Evolutionary conservation across 2,329 filamentous ascomycete genomes (phyloP).

Genomic region (Talaromyces sp.): DNA sequence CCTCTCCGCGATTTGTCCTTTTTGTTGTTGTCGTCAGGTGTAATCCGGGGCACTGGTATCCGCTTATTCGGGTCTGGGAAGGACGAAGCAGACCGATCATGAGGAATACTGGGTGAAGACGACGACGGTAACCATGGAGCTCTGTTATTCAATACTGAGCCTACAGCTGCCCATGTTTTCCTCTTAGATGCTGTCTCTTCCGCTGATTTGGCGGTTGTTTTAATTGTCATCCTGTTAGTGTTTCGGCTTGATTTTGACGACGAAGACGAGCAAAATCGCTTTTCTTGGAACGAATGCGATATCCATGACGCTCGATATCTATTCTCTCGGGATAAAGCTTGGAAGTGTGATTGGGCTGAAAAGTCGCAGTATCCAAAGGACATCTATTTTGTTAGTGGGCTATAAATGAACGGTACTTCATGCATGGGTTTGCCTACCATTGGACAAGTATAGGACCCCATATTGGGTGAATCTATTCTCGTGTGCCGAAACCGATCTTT

Average conservation of each 20-base stretch:
- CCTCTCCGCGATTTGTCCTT: not conserved
- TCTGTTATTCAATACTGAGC: not conserved
- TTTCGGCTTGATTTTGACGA: not conserved
- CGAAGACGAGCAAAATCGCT: not conserved
- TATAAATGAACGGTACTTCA: not conserved
- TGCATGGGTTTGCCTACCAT: not conserved
- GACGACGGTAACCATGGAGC: not conserved
- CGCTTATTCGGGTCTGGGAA: no score
- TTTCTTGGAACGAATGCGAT: not conserved
- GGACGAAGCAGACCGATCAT: not conserved
- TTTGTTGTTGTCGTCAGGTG: not conserved
- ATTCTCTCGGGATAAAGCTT: not conserved
- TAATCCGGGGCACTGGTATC: not conserved
- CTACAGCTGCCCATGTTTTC: not conserved
- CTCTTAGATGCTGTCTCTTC: not conserved
- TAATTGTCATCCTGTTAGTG: not conserved
- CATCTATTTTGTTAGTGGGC: not conserved
- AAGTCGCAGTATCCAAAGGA: slow-evolving; percentile 10
- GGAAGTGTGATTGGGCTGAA: slow-evolving; percentile 1
- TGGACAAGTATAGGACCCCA: not conserved
- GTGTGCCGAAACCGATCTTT: not conserved
- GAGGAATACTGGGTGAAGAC: not conserved
- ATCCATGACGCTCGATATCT: not conserved
- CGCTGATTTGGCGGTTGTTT: not conserved
- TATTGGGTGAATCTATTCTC: not conserved